Evolutionary conservation across 177 flowering plant genomes (phyloP).

Genomic region (Vitis hybrid): DNA sequence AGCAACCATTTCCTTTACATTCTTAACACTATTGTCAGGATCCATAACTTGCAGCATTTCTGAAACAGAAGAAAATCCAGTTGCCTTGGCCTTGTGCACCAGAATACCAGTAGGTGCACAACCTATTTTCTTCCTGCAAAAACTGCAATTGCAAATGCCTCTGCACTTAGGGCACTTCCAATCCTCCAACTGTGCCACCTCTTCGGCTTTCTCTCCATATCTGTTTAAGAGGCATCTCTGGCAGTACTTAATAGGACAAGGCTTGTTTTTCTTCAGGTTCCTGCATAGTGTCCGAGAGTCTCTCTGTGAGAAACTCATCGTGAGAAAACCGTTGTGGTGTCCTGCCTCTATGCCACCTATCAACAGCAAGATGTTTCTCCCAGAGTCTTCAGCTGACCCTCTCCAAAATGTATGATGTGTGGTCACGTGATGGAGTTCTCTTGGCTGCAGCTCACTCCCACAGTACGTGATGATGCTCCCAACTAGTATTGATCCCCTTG

Average conservation of each 20-base stretch:
- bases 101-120: slow-evolving; percentile 71
- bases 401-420: too few species aligned
- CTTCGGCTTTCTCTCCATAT: slow-evolving; percentile 83
- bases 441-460: too few species aligned
- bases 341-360: too few species aligned
- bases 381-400: too few species aligned
- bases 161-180: slow-evolving; percentile 83
- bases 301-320: neutral
- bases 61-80: slow-evolving; percentile 72
- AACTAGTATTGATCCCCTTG: too few species aligned
- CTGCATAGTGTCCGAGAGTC: slow-evolving; percentile 49
- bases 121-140: slow-evolving; percentile 71
- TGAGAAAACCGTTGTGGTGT: too few species aligned
- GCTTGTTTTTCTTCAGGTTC: slow-evolving; percentile 34
- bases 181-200: slow-evolving; percentile 31
- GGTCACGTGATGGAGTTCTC: too few species aligned
- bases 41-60: slow-evolving; percentile 54
- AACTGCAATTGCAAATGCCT: slow-evolving; percentile 83
- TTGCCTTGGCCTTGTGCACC: slow-evolving; percentile 54
- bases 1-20: too few species aligned
- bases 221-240: slow-evolving; percentile 73
- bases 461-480: too few species aligned
- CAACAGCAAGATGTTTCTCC: too few species aligned
- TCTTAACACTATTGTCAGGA: slow-evolving; percentile 9
- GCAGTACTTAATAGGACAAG: slow-evolving; percentile 54